Base-by-base conservation (phyloP, 2,329 filamentous ascomycete genomes). In the Akanthomyces muscarius region DNA sequence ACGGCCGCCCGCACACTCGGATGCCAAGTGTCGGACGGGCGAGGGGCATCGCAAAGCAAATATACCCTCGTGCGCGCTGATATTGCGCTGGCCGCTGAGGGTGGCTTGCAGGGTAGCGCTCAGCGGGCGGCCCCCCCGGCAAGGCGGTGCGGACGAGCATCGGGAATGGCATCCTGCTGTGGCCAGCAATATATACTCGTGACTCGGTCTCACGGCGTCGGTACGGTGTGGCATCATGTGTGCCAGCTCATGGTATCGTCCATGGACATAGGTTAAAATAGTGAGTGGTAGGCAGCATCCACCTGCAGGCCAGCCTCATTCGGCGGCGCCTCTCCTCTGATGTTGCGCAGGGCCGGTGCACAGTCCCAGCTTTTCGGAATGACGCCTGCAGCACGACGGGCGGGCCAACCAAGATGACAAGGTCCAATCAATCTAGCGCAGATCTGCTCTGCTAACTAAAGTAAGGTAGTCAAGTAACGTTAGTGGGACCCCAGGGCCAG, bases 391-490 rank as follows among this genome's bases (percentile, higher is more conserved):
- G 28, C 14, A 44, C 21, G 7, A 4, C 54, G 38, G 42, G 18
- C 54, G 28, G 18, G 16, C 25, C 41, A 36, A 16, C 23, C 23
- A 10, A 44, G 36, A 30, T 6, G 21, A 7, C 23, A 25, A 23
- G n/a, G 42, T n/a, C 57, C 57, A 61, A 53, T 61, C 58, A 61
- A 61, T 61, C 58, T 61, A 21, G 48, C 48, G 58, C 58, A 53
- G 58, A 61, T 61, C 58, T 36, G 33, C 33, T 36, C 8, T 36
- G 33, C 33, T 11, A 36, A 36, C 7, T 36, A 8, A 6, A 36
- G 7, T 36, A 36, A 36, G 30, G 30, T 21, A 21, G 21, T 30
- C 28, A 30, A 30, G 28, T 6, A 30, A 30, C 28, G 4, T 30
- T 53, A n/a, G 44, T 25, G 18, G 28, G 50, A 21, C 48, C 36